Percentiles rank a stretch among this genome's conserved stretches.
Conservation (phyloP, 2,329 filamentous ascomycete species). For the Botrytis sinoallii region DNA sequence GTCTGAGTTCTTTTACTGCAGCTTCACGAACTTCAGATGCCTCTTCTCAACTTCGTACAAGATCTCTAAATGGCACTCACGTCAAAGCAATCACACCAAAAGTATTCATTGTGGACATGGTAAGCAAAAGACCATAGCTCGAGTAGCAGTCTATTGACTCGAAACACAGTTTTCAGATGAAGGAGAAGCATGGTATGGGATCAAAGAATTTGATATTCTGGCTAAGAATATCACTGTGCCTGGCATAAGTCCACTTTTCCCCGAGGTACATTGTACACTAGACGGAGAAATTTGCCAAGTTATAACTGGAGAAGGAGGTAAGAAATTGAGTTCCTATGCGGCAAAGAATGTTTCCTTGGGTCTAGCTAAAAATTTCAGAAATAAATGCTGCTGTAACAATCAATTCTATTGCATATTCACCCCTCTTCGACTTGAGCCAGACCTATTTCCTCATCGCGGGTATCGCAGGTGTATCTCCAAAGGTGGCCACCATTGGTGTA, state of each 20-base stretch:
- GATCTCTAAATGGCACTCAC: neutral
- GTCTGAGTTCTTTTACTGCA: neutral
- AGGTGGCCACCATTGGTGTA: slow-evolving; percentile 56
- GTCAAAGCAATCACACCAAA: slow-evolving; percentile 32
- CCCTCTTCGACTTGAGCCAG: slow-evolving; percentile 57
- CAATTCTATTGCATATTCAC: slow-evolving; percentile 58
- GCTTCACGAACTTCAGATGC: neutral
- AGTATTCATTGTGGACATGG: slow-evolving; percentile 16
- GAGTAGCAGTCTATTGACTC: neutral
- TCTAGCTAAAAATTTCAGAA: neutral
- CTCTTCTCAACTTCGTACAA: neutral
- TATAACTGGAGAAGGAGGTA: slow-evolving; percentile 15
- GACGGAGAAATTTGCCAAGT: slow-evolving; percentile 62
- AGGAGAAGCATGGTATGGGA: slow-evolving; percentile 49
- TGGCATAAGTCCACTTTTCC: slow-evolving; percentile 59
- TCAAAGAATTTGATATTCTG: slow-evolving; percentile 47
- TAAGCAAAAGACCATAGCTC: neutral
- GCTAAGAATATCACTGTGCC: slow-evolving; percentile 54
- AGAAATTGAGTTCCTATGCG: neutral
- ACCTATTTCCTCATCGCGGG: slow-evolving; percentile 71
- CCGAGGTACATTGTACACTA: slow-evolving; percentile 59
- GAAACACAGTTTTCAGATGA: slow-evolving; percentile 11
- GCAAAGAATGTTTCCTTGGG: neutral
- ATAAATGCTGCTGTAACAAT: slow-evolving; percentile 68
- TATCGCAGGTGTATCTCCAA: slow-evolving; percentile 70